These are phyloP conservation scores for Xylaria multiplex DNA, from an alignment of 2,329 filamentous ascomycete genomes.

Conservation along the genomic window DNA sequence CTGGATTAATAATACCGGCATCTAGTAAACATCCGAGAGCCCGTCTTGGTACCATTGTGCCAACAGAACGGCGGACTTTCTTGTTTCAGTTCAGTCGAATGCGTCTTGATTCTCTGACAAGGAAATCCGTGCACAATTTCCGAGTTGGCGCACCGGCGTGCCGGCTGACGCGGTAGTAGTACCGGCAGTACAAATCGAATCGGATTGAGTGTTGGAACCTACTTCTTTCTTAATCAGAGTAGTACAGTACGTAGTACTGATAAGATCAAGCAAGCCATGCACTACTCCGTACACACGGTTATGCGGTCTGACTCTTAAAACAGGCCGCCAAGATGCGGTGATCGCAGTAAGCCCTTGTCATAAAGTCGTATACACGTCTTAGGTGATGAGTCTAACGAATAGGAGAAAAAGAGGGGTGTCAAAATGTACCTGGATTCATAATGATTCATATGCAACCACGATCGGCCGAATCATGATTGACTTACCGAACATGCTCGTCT, in stretches of 20 bases:
- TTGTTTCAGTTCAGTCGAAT: neutral
- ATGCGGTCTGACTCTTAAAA: conserved; percentile 10
- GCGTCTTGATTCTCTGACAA: neutral
- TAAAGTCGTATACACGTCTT: neutral
- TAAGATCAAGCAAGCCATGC: neutral
- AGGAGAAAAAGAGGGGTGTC: neutral
- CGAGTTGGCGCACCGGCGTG: neutral
- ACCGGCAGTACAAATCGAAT: neutral
- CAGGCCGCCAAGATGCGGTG: conserved; percentile 8
- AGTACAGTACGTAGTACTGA: neutral
- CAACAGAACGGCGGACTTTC: neutral
- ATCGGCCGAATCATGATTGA: neutral
- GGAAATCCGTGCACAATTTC: conserved; percentile 19
- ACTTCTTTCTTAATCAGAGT: neutral
- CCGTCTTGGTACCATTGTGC: conserved; percentile 12
- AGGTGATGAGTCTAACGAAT: neutral
- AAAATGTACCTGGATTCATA: neutral
- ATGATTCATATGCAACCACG: conserved; percentile 19
- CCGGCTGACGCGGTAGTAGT: neutral
- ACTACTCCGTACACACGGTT: neutral
- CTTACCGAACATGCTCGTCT: neutral
- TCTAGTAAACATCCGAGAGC: conserved; percentile 17
- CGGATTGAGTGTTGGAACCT: neutral
- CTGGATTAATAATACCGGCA: conserved; percentile 19
- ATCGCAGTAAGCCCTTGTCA: neutral